Percentiles rank a stretch among this genome's conserved stretches.
phyloP scores from a whole-genome alignment of 2,329 filamentous ascomycete genomes.

The Aciculosporium take region DNA sequence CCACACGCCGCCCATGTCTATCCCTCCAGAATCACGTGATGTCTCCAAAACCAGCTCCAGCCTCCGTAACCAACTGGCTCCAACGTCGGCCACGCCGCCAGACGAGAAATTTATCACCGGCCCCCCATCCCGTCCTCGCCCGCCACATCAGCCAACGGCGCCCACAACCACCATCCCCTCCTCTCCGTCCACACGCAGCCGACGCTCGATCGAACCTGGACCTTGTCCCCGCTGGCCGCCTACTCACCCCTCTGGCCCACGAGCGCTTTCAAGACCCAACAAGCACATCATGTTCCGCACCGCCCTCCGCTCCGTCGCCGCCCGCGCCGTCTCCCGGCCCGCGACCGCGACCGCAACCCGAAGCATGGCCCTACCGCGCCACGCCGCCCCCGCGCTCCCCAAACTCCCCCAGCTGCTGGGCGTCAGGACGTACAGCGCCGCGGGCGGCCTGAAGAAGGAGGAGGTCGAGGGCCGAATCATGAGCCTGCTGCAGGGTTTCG shows the following conservation, averaged over 20 bases:
- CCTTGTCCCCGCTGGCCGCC: no score
- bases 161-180: not conserved
- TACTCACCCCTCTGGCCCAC: not conserved
- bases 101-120: conserved; percentile 34
- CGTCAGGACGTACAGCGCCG: conserved; percentile 76
- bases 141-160: not conserved
- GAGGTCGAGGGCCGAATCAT: conserved; percentile 89
- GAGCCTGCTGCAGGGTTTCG: conserved; percentile 86
- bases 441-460: conserved; percentile 59
- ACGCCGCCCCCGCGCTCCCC: conserved; percentile 32
- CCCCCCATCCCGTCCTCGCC: conserved; percentile 4
- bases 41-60: conserved; percentile 13
- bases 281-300: conserved; percentile 65
- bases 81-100: conserved; percentile 10
- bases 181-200: conserved; percentile 2
- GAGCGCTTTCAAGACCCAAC: not conserved
- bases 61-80: conserved; percentile 11
- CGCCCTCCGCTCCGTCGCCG: conserved; percentile 65
- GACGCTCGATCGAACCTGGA: no score
- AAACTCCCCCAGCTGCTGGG: conserved; percentile 41
- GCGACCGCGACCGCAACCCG: conserved; percentile 37
- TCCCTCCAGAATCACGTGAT: conserved; percentile 8
- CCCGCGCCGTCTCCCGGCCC: conserved; percentile 39
- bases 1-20: not conserved
- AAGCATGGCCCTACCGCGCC: conserved; percentile 38